These are phyloP conservation scores for Aphanomyces invadans DNA, from an alignment of 352 stramenopile species.

Conservation along the genomic window DNA sequence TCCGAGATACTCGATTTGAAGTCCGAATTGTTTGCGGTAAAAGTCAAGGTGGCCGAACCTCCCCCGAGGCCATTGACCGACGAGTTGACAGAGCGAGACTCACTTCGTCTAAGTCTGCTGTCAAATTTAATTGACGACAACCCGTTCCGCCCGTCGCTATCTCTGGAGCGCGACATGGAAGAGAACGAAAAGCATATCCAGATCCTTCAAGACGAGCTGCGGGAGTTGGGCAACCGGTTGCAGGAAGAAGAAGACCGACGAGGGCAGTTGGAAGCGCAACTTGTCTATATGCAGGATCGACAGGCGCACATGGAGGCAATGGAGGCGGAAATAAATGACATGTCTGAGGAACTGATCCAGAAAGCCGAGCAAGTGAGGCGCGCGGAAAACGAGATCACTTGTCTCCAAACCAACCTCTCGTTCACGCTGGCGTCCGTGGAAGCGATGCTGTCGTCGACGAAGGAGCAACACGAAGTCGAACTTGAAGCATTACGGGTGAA, in stretches of 20 bases:
- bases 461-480: conserved; percentile 14
- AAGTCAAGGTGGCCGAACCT: conserved; percentile 23
- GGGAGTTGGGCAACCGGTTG: conserved; percentile 45
- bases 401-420: conserved; percentile 1
- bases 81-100: background rate
- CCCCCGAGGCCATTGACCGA: background rate
- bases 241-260: conserved; percentile 63
- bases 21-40: conserved; percentile 55
- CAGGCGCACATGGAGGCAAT: conserved; percentile 61
- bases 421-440: conserved; percentile 15
- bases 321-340: conserved; percentile 65
- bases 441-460: conserved; percentile 18
- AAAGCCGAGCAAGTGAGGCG: conserved; percentile 58
- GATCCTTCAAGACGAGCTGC: conserved; percentile 39
- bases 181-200: conserved; percentile 25
- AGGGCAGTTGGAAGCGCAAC: conserved; percentile 44
- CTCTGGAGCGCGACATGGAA: conserved; percentile 19
- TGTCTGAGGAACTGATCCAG: conserved; percentile 68
- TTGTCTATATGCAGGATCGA: conserved; percentile 47
- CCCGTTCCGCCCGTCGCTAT: conserved; percentile 13
- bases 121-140: conserved; percentile 13
- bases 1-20: conserved; percentile 83
- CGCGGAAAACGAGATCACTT: conserved; percentile 17
- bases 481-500: background rate
- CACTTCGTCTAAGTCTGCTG: background rate